These are phyloP conservation scores for Candida cerambycidarum DNA, from an alignment of 805 yeast genomes.

Conservation along the genomic window DNA sequence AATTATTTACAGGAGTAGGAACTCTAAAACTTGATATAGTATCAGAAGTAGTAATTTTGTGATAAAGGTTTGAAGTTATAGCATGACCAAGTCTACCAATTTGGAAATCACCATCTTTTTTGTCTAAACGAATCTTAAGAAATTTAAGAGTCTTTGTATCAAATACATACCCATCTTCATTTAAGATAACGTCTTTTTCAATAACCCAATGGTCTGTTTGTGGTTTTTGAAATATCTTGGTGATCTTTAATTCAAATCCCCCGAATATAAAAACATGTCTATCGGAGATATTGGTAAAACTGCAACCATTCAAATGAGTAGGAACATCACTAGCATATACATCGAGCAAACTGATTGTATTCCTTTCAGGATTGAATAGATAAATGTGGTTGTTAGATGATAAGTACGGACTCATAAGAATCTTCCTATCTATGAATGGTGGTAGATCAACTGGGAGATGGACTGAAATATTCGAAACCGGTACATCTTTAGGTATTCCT, in stretches of 20 bases:
- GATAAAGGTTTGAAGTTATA: conserved; percentile 25
- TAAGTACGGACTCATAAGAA: conserved; percentile 42
- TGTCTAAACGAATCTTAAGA: conserved; percentile 36
- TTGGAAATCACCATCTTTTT: conserved; percentile 11
- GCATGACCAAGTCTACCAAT: conserved; percentile 36
- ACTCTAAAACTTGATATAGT: conserved; percentile 10
- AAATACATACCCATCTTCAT: conserved; percentile 57
- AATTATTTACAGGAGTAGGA: conserved; percentile 11
- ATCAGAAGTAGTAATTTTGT: conserved; percentile 10
- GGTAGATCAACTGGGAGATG: conserved; percentile 40
- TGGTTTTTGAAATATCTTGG: conserved; percentile 22
- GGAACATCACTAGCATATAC: conserved; percentile 35
- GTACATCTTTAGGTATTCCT: conserved; percentile 34
- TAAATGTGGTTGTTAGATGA: conserved; percentile 34
- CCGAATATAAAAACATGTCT: conserved; percentile 64
- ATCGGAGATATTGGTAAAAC: conserved; percentile 51
- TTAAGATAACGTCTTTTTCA: conserved; percentile 46
- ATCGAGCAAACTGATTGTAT: conserved; percentile 30
- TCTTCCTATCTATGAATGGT: conserved; percentile 36
- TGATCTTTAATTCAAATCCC: conserved; percentile 51
- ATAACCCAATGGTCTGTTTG: conserved; percentile 34
- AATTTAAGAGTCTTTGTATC: conserved; percentile 53
- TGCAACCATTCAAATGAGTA: conserved; percentile 49
- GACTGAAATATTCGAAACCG: conserved; percentile 32
- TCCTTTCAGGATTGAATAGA: conserved; percentile 31